Conservation (phyloP, 768 basidiomycete species). For the Tylopilus sp. region DNA sequence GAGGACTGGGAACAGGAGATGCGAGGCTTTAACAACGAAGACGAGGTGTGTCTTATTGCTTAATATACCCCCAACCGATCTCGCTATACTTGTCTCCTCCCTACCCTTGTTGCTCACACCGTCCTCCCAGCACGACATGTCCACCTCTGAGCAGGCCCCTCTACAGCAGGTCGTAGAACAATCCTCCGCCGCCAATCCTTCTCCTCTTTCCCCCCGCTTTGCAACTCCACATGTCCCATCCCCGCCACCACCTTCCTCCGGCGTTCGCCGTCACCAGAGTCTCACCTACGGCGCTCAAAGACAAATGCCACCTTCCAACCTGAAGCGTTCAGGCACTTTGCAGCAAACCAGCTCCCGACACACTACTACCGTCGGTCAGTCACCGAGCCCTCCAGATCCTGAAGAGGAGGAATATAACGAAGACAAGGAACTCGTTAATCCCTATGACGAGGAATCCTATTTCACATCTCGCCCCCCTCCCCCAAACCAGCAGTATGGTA, state of each 20-base stretch:
- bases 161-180: slow-evolving; percentile 53
- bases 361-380: slow-evolving; percentile 28
- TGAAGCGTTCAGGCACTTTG: slow-evolving; percentile 76
- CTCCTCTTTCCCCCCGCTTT: slow-evolving; percentile 67
- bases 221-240: slow-evolving; percentile 52
- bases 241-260: slow-evolving; percentile 65
- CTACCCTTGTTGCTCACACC: not conserved
- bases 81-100: not conserved
- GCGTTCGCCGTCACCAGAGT: slow-evolving; percentile 77
- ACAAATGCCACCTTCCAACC: slow-evolving; percentile 46
- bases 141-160: slow-evolving; percentile 27
- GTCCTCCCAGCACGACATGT: slow-evolving; percentile 21
- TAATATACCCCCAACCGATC: not conserved
- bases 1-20: slow-evolving; percentile 81
- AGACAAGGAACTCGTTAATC: slow-evolving; percentile 40
- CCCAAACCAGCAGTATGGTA: slow-evolving; percentile 37
- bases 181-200: slow-evolving; percentile 35
- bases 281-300: slow-evolving; percentile 68
- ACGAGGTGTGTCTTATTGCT: slow-evolving; percentile 49
- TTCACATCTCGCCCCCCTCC: slow-evolving; percentile 45
- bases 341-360: slow-evolving; percentile 43
- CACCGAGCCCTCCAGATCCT: slow-evolving; percentile 47
- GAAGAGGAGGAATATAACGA: slow-evolving; percentile 53
- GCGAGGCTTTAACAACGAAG: slow-evolving; percentile 54
- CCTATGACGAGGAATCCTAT: slow-evolving; percentile 52